Percentiles rank a stretch among this genome's conserved stretches.
Evolutionary conservation across 192 early-diverging fungal species (phyloP).

Genomic region (Coemansia guatemalensis): DNA sequence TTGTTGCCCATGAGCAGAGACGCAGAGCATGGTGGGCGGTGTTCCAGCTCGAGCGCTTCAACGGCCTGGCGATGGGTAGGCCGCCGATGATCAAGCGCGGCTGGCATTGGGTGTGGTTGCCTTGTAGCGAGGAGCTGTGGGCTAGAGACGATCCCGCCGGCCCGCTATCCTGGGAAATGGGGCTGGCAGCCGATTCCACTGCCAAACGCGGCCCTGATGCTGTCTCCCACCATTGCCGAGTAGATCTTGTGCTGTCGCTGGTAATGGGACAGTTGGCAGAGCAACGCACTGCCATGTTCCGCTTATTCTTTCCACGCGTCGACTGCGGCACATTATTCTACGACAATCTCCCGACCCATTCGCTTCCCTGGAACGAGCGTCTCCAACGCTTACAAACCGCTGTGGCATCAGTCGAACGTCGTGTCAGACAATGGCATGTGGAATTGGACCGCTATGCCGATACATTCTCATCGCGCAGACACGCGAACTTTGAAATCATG

Average conservation of each 20-base stretch:
- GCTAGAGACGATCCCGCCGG: slow-evolving; percentile 30
- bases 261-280: slow-evolving; percentile 52
- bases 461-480: slow-evolving; percentile 40
- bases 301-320: slow-evolving; percentile 51
- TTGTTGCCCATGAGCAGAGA: slow-evolving; percentile 47
- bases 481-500: slow-evolving; percentile 52
- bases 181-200: slow-evolving; percentile 27
- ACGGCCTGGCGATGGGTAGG: slow-evolving; percentile 51
- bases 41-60: slow-evolving; percentile 50
- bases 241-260: slow-evolving; percentile 43
- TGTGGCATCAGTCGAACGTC: slow-evolving; percentile 29
- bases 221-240: slow-evolving; percentile 35
- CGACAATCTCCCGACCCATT: slow-evolving; percentile 51
- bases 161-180: slow-evolving; percentile 47
- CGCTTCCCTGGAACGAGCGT: slow-evolving; percentile 25
- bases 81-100: slow-evolving; percentile 53
- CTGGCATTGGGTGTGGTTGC: slow-evolving; percentile 56
- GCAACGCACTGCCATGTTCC: slow-evolving; percentile 51
- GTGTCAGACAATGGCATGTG: slow-evolving; percentile 45
- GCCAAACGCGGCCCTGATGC: slow-evolving; percentile 15
- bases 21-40: slow-evolving; percentile 52
- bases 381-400: slow-evolving; percentile 21
- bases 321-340: slow-evolving; percentile 50
- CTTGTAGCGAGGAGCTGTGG: slow-evolving; percentile 49
- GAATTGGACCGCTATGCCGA: slow-evolving; percentile 49